Conservation (phyloP, 1,284 basidiomycete genomes). For the Ganoderma boninense region DNA sequence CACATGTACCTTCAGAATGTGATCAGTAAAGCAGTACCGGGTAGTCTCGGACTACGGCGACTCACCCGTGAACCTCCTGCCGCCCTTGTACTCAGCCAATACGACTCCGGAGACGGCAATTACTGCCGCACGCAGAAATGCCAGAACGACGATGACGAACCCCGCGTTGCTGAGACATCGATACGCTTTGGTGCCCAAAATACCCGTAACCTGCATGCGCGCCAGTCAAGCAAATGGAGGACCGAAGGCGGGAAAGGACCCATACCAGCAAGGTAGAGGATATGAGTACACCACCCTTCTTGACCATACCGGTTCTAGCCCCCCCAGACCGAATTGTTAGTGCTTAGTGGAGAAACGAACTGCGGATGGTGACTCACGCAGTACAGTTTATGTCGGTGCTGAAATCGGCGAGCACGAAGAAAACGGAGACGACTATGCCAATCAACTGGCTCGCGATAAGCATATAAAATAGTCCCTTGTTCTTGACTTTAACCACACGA, state of each 20-base stretch:
- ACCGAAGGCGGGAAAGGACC: background rate
- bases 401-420: slow-evolving; percentile 58
- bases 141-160: slow-evolving; percentile 54
- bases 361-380: slow-evolving; percentile 41
- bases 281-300: slow-evolving; percentile 22
- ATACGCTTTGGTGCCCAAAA: slow-evolving; percentile 73
- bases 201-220: slow-evolving; percentile 63
- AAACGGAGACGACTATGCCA: slow-evolving; percentile 54
- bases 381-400: slow-evolving; percentile 46
- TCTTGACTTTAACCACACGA: slow-evolving; percentile 64
- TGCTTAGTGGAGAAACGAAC: slow-evolving; percentile 2
- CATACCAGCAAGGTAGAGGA: slow-evolving; percentile 28
- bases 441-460: slow-evolving; percentile 65
- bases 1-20: slow-evolving; percentile 34
- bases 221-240: slow-evolving; percentile 5
- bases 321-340: background rate
- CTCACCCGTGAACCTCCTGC: slow-evolving; percentile 57
- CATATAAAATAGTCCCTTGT: slow-evolving; percentile 65
- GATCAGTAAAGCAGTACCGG: background rate
- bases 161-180: slow-evolving; percentile 67
- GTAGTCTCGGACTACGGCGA: background rate
- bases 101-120: slow-evolving; percentile 53
- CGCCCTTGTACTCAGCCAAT: slow-evolving; percentile 46
- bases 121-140: slow-evolving; percentile 52
- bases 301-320: slow-evolving; percentile 23